Percentiles rank a stretch among this genome's conserved stretches.
Evolutionary conservation across 2,329 filamentous ascomycete species (phyloP).

Genomic region (Monosporascus sp.): DNA sequence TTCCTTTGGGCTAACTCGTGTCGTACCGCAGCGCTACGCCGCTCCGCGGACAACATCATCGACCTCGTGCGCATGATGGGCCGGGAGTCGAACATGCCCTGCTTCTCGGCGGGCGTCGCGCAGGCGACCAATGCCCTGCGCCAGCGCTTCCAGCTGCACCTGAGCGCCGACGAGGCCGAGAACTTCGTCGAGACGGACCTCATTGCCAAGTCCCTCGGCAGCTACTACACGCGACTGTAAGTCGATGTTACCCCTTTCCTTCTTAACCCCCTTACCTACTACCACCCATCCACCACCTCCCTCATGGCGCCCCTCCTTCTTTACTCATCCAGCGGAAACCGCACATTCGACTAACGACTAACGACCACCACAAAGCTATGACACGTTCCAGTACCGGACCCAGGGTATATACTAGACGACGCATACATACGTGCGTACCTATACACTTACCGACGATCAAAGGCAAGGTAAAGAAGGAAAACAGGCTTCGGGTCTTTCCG

Average conservation of each 20-base stretch:
- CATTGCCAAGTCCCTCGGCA: slow-evolving; percentile 75
- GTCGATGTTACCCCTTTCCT: slow-evolving; percentile 24
- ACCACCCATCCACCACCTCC: neutral
- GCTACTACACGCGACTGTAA: slow-evolving; percentile 82
- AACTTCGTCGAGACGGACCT: slow-evolving; percentile 76
- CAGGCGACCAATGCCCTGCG: slow-evolving; percentile 66
- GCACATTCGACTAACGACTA: slow-evolving; percentile 11
- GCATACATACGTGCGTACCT: neutral
- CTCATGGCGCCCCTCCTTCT: neutral
- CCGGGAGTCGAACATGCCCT: slow-evolving; percentile 77
- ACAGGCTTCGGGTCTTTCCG: no score
- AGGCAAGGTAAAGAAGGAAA: neutral
- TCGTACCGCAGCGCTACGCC: slow-evolving; percentile 56
- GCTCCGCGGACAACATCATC: slow-evolving; percentile 75
- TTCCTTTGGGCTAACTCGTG: slow-evolving; percentile 2
- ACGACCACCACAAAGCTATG: slow-evolving; percentile 51
- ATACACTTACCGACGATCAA: neutral
- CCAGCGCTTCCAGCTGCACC: slow-evolving; percentile 74
- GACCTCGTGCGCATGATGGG: slow-evolving; percentile 84
- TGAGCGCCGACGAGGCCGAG: slow-evolving; percentile 78
- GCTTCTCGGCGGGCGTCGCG: slow-evolving; percentile 69
- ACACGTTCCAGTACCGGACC: slow-evolving; percentile 83
- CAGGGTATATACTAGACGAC: slow-evolving; percentile 71
- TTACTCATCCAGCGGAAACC: slow-evolving; percentile 9
- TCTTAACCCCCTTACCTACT: neutral